Evolutionary conservation across 352 stramenopile genomes (phyloP).

Genomic region (Globisporangium carolinianum): DNA sequence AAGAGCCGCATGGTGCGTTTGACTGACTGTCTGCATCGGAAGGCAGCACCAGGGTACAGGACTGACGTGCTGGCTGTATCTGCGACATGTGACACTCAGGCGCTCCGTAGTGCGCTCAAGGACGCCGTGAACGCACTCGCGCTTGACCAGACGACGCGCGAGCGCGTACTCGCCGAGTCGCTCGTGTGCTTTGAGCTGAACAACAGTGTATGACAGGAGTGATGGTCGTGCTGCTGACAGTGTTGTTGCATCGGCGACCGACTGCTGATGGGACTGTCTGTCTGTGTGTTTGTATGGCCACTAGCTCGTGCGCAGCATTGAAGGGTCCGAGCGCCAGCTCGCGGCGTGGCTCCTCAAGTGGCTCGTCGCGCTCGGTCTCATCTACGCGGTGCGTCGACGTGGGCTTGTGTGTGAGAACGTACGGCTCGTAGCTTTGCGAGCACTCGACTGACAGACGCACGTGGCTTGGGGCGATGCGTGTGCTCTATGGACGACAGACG

Average conservation of each 20-base stretch:
- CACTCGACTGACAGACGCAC: not conserved
- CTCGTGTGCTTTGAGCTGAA: slow-evolving; percentile 57
- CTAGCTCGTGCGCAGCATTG: slow-evolving; percentile 58
- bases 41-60: no score
- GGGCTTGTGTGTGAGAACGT: not conserved
- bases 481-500: not conserved
- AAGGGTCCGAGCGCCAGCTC: slow-evolving; percentile 38
- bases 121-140: slow-evolving; percentile 45
- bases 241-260: no score
- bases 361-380: slow-evolving; percentile 38
- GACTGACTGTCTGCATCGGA: no score
- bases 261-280: not conserved
- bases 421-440: not conserved
- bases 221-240: not conserved
- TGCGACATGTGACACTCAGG: slow-evolving; percentile 10
- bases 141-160: slow-evolving; percentile 35
- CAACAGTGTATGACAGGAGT: slow-evolving; percentile 38
- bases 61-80: not conserved
- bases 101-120: slow-evolving; percentile 43
- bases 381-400: slow-evolving; percentile 32
- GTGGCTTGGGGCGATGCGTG: not conserved
- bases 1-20: slow-evolving; percentile 39
- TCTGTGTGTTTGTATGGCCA: not conserved
- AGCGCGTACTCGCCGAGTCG: slow-evolving; percentile 45
- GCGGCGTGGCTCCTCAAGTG: slow-evolving; percentile 56